A percentile compares a stretch with the other conserved stretches of the same genome.
phyloP scores from a whole-genome alignment of 768 basidiomycete species.

The Xerocomus potaroensis region DNA sequence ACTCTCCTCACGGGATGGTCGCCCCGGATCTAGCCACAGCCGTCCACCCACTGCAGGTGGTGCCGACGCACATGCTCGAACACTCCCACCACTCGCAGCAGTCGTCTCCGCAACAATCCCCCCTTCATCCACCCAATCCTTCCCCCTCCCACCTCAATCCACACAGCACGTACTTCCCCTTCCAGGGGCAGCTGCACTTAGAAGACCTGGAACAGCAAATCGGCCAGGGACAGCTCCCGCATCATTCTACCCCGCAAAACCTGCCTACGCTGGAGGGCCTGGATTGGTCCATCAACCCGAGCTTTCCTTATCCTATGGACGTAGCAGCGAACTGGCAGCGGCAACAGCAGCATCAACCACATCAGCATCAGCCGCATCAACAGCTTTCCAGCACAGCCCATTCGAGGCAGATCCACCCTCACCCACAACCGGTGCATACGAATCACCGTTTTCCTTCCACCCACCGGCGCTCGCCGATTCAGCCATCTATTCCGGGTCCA shows the following conservation, averaged over 20 bases:
- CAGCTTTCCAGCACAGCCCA: slow-evolving; percentile 28
- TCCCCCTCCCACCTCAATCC: slow-evolving; percentile 40
- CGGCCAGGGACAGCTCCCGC: slow-evolving; percentile 72
- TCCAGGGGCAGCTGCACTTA: slow-evolving; percentile 49
- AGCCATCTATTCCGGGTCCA: slow-evolving; percentile 27
- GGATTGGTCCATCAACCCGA: slow-evolving; percentile 50
- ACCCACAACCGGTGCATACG: slow-evolving; percentile 35
- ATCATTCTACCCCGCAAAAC: slow-evolving; percentile 49
- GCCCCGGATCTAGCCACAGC: slow-evolving; percentile 46
- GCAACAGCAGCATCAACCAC: slow-evolving; percentile 20
- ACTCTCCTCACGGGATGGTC: slow-evolving; percentile 38
- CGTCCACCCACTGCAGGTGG: slow-evolving; percentile 52
- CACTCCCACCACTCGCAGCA: slow-evolving; percentile 71
- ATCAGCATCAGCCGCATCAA: slow-evolving; percentile 27
- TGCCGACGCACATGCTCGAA: slow-evolving; percentile 40
- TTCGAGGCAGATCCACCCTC: slow-evolving; percentile 31
- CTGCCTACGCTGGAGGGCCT: slow-evolving; percentile 47
- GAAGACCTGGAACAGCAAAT: slow-evolving; percentile 56
- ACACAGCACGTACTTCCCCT: slow-evolving; percentile 52
- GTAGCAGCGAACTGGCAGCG: slow-evolving; percentile 37
- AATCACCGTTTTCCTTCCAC: slow-evolving; percentile 79
- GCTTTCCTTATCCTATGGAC: slow-evolving; percentile 39
- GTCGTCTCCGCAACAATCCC: slow-evolving; percentile 72
- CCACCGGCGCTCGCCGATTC: slow-evolving; percentile 49
- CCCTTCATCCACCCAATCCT: slow-evolving; percentile 38